These are phyloP conservation scores for Alternaria gansuensis DNA, from an alignment of 2,329 filamentous ascomycete species.

Conservation along the genomic window DNA sequence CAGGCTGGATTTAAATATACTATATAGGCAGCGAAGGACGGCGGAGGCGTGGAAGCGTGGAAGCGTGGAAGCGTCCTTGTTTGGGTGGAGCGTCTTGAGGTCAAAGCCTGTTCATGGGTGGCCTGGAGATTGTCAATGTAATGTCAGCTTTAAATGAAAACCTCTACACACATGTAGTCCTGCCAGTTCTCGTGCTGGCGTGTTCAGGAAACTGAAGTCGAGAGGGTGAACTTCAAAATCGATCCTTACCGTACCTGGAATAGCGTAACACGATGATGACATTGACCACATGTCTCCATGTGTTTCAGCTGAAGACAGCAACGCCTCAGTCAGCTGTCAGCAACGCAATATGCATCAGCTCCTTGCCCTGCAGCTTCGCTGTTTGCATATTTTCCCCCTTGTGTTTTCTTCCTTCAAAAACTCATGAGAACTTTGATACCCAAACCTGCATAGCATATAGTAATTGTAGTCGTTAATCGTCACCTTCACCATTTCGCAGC, in stretches of 20 bases:
- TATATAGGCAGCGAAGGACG: neutral
- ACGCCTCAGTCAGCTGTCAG: constrained; percentile 21
- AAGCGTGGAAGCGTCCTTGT: no score
- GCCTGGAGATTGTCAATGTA: neutral
- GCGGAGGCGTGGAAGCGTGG: neutral
- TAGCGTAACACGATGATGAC: constrained; percentile 10
- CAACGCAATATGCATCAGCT: constrained; percentile 22
- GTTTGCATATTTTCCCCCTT: neutral
- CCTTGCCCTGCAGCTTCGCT: constrained; percentile 10
- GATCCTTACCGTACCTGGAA: neutral
- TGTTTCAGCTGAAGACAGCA: constrained; percentile 18
- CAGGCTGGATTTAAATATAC: constrained; percentile 35
- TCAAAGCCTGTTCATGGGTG: neutral
- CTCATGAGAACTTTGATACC: neutral
- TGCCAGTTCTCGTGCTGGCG: neutral
- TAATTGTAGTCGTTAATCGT: constrained; percentile 20
- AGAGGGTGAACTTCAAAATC: neutral
- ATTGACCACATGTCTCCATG: constrained; percentile 6
- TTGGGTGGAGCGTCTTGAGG: neutral
- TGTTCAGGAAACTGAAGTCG: neutral
- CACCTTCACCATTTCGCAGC: neutral
- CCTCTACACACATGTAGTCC: neutral
- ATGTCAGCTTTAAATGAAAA: neutral
- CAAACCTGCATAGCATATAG: neutral
- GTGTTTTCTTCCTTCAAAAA: neutral